Evolutionary conservation across 495 filamentous ascomycete genomes (phyloP).

Genomic region (Elasticomyces elasticus): DNA sequence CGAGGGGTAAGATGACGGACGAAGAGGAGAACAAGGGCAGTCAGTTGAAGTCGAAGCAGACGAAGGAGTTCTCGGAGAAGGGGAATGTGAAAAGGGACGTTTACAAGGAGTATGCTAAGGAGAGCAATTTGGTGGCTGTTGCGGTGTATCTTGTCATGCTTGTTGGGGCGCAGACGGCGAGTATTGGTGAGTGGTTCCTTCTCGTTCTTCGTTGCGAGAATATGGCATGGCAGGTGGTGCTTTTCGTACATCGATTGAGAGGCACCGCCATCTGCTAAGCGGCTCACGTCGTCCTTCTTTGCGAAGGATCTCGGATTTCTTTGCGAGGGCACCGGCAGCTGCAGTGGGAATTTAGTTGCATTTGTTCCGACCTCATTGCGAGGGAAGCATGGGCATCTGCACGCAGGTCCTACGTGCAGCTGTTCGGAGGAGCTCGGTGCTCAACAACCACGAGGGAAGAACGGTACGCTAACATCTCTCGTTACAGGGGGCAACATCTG

Average conservation of each 20-base stretch:
- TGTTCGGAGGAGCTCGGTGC: constrained; percentile 10
- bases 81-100: constrained; percentile 92
- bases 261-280: too few relatives aligned
- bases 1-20: constrained; percentile 70
- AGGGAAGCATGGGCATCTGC: constrained; percentile 7
- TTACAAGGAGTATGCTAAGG: constrained; percentile 64
- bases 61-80: constrained; percentile 78
- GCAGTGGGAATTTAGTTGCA: too few relatives aligned
- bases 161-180: constrained; percentile 67
- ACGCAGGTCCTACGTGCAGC: neutral
- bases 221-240: too few relatives aligned
- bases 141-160: constrained; percentile 67
- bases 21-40: constrained; percentile 46
- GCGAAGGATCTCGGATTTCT: too few relatives aligned
- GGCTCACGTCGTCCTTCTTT: too few relatives aligned
- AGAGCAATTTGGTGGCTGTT: constrained; percentile 81
- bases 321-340: too few relatives aligned
- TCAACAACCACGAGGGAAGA: neutral
- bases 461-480: constrained; percentile 15
- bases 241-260: too few relatives aligned
- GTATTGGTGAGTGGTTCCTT: constrained; percentile 46
- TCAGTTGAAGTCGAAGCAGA: constrained; percentile 60
- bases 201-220: neutral
- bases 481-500: constrained; percentile 62
- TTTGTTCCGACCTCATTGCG: too few relatives aligned